phyloP scores from a whole-genome alignment of 2,329 filamentous ascomycete species.

The Penicillium sp. region DNA sequence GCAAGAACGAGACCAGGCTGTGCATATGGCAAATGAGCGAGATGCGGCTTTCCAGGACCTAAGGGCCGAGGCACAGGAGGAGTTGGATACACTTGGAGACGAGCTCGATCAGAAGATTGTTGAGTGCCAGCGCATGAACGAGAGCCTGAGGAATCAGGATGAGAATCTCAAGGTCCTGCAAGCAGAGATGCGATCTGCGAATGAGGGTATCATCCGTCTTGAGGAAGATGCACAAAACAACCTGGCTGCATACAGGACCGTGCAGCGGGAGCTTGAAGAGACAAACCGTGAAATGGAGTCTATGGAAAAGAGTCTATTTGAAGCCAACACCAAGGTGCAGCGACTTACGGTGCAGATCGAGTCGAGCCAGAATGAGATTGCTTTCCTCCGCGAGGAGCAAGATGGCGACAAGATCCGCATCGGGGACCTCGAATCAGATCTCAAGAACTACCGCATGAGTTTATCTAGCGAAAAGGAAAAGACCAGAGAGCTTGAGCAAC shows the following conservation, averaged over 20 bases:
- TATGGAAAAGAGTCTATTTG: slow-evolving; percentile 76
- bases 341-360: slow-evolving; percentile 87
- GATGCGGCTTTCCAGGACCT: slow-evolving; percentile 51
- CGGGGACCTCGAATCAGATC: slow-evolving; percentile 78
- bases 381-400: slow-evolving; percentile 93
- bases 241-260: slow-evolving; percentile 70
- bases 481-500: slow-evolving; percentile 65
- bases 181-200: slow-evolving; percentile 87
- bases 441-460: slow-evolving; percentile 73
- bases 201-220: slow-evolving; percentile 76
- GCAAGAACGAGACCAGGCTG: slow-evolving; percentile 78
- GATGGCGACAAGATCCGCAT: slow-evolving; percentile 98
- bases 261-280: slow-evolving; percentile 78
- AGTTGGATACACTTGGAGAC: slow-evolving; percentile 55
- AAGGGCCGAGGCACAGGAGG: slow-evolving; percentile 56
- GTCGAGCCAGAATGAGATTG: slow-evolving; percentile 86
- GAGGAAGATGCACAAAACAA: slow-evolving; percentile 87
- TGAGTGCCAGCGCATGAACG: slow-evolving; percentile 65
- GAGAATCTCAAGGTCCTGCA: slow-evolving; percentile 92
- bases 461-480: slow-evolving; percentile 83
- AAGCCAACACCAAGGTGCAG: slow-evolving; percentile 82
- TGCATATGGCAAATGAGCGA: slow-evolving; percentile 66
- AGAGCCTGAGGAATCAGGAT: slow-evolving; percentile 68
- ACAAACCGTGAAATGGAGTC: slow-evolving; percentile 83
- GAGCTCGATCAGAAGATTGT: slow-evolving; percentile 69